Evolutionary conservation across 148 eudicot species (phyloP), one percentile per base, ranked within the genome.

Genomic region (Rhododendron ovatum): DNA sequence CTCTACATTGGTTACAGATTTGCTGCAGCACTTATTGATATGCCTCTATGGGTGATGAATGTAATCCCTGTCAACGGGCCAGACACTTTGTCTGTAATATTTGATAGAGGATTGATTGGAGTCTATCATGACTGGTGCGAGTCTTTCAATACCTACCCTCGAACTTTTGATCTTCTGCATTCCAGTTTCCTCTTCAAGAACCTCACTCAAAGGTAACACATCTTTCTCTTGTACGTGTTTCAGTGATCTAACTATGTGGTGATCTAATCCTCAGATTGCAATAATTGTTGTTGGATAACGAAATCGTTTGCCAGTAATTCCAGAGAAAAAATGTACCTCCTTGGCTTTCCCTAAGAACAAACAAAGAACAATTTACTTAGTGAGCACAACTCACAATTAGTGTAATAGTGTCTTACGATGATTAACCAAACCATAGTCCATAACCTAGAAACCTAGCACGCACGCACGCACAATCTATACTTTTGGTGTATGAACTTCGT

Each of bases 91-190:
- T 82, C 94, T 61, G 86, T 93, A 65, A 97, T 97, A 47, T 97
- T 91, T 47, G 99, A 94, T 79, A 92, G 99, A 87, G 99, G 99
- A 83, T 87, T 97, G 84, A 94, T 97, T 20, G 99, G 99, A 47
- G 86, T 93, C 10, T 97, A 97, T 87, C 99, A 97, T 82, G 98
- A 97, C 84, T 95, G 98, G 98, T 97, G 99, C 24, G 99, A 97
- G 89, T 92, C 98, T n/a, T 91, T 97, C 75, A 97, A 90, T 86
- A 97, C 98, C 73, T 97, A 97, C 88, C 99, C 99, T 28, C 92
- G 99, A 85, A 88, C 92, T 28, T 97, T 92, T 63, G 99, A 97
- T 93, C 93, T 95, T 74, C 91, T 97, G 78, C 99, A 97, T 84
- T 89, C 98, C 48, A 89, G 91, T 82, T 97, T 90, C 92, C 95